Percentiles rank a stretch among this genome's conserved stretches.
phyloP scores from a whole-genome alignment of 768 basidiomycete species.

The Hydnum rufescens region DNA sequence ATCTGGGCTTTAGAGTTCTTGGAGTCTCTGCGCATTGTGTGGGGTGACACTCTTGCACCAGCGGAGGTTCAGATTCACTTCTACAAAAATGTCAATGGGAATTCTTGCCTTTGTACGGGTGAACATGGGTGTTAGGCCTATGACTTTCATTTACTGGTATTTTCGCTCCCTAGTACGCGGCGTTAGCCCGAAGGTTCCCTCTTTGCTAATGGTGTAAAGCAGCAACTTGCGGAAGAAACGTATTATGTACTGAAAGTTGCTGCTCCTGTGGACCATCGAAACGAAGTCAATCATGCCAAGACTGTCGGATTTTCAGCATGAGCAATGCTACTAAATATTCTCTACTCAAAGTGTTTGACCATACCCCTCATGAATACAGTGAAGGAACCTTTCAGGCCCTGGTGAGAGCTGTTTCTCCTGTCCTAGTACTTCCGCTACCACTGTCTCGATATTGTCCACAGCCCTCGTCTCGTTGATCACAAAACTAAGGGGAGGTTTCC shows the following conservation, averaged over 20 bases:
- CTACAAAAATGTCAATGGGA: conserved; percentile 43
- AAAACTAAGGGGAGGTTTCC: conserved; percentile 69
- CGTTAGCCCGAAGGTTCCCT: conserved; percentile 45
- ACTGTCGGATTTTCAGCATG: conserved; percentile 61
- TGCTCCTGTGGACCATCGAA: conserved; percentile 71
- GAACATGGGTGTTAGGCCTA: conserved; percentile 63
- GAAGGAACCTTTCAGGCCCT: conserved; percentile 85
- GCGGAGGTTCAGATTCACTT: conserved; percentile 34
- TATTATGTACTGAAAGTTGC: conserved; percentile 66
- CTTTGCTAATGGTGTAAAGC: conserved; percentile 28
- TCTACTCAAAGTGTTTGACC: conserved; percentile 69
- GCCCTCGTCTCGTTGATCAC: conserved; percentile 64
- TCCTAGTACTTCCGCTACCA: conserved; percentile 42
- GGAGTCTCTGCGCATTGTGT: conserved; percentile 71
- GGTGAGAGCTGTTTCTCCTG: conserved; percentile 56
- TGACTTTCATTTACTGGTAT: conserved; percentile 50
- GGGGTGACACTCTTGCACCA: conserved; percentile 56
- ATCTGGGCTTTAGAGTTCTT: conserved; percentile 75
- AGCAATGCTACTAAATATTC: conserved; percentile 72
- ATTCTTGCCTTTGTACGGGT: conserved; percentile 48
- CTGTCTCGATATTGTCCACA: conserved; percentile 70
- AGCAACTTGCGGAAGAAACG: conserved; percentile 44
- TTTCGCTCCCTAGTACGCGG: conserved; percentile 41
- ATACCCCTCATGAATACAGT: conserved; percentile 59
- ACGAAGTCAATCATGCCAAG: conserved; percentile 55